phyloP scores from a whole-genome alignment of 2,329 filamentous ascomycete species.

The Curvularia lunata region DNA sequence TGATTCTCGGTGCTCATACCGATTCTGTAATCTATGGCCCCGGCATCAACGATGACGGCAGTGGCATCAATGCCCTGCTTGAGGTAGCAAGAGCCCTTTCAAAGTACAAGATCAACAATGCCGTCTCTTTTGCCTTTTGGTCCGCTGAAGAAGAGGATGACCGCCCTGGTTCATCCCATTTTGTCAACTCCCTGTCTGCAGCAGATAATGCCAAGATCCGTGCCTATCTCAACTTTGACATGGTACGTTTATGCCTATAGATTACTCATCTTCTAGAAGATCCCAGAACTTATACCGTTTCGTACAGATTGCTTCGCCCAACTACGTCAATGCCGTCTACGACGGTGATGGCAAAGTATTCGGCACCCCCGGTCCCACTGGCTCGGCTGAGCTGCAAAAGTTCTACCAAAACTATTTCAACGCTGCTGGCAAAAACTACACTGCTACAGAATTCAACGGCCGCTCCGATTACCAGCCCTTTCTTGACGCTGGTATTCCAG shows the following conservation, averaged over 20 bases:
- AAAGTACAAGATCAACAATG: slow-evolving; percentile 48
- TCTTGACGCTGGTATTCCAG: slow-evolving; percentile 44
- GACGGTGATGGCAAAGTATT: slow-evolving; percentile 46
- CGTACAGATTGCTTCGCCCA: slow-evolving; percentile 42
- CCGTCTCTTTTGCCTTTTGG: slow-evolving; percentile 51
- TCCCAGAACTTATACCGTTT: background rate
- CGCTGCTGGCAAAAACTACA: slow-evolving; percentile 35
- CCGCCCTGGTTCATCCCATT: slow-evolving; percentile 47
- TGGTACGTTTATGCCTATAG: slow-evolving; percentile 24
- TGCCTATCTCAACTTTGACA: slow-evolving; percentile 53
- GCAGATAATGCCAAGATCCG: slow-evolving; percentile 43
- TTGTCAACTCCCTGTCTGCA: slow-evolving; percentile 35
- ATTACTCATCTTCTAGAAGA: background rate
- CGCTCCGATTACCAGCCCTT: slow-evolving; percentile 50
- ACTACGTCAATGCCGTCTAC: slow-evolving; percentile 47
- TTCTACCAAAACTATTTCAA: slow-evolving; percentile 45
- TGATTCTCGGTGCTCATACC: slow-evolving; percentile 48
- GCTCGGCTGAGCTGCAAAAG: slow-evolving; percentile 41
- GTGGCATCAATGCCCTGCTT: slow-evolving; percentile 46
- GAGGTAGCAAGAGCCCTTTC: slow-evolving; percentile 48
- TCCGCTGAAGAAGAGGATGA: slow-evolving; percentile 46
- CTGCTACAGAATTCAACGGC: slow-evolving; percentile 45
- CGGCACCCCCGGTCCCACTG: slow-evolving; percentile 41
- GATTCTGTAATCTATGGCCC: slow-evolving; percentile 48
- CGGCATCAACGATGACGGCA: slow-evolving; percentile 52